Evolutionary conservation across 495 filamentous ascomycete genomes (phyloP), one percentile per base, ranked within the genome.

Genomic region (Aspergillus diversus): DNA sequence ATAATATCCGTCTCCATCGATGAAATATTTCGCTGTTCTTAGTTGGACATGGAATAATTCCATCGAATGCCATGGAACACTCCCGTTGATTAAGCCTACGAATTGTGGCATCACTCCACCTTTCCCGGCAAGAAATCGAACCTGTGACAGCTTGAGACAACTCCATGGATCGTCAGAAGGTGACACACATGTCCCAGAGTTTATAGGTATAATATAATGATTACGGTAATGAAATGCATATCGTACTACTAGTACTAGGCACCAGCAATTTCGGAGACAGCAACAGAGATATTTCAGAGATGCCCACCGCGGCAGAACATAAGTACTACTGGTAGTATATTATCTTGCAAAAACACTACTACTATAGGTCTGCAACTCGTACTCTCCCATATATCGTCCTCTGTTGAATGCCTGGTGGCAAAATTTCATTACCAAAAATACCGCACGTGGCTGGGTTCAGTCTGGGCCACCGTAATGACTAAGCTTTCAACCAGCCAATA

Each of bases 401-500:
- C 21, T 27, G 21, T 27, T 27, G 21, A 27, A 2, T 27, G 21
- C 21, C 1, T 27, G 21, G 21, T 27, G 21, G 21, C 33, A 33
- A 7, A 39, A n/a, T 55, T 47, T 47, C n/a, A 48, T 13, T 15
- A 46, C 34, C 33, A 37, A 11, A 47, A 47, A 48, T 34, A 54
- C 31, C 52, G 17, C 6, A 32, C 43, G 13, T 35, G 15, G 15
- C 35, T 55, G 55, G 6, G 9, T 35, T 43, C 63, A 27, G 21
- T 27, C 2, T 27, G 52, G 32, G 43, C 55, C 12, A 51, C 15
- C 32, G 6, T 39, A 52, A 60, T 67, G 65, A 67, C 60, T 55
- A 39, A 66, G 61, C 57, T 47, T 1, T 0, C 4, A 7, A 7
- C 6, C 35, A 15, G 57, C 73, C 71, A 76, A 76, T 76, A 60